These are phyloP conservation scores for Aspergillus sp. DNA, from an alignment of 2,329 filamentous ascomycete species.

Conservation along the genomic window DNA sequence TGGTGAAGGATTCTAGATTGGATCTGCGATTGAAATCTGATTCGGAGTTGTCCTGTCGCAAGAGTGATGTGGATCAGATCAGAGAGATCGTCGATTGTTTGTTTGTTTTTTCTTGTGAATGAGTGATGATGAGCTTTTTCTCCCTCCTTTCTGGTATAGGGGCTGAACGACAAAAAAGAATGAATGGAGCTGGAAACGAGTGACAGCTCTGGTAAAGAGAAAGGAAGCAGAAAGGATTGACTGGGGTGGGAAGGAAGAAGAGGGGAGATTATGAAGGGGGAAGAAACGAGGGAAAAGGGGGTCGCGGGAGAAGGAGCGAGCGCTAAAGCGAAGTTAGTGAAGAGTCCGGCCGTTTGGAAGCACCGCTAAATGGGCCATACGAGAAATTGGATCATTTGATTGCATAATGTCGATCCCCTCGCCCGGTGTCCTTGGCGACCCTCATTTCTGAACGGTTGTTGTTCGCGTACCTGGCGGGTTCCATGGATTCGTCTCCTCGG, in stretches of 20 bases:
- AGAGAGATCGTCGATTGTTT: neutral
- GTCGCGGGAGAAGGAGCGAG: neutral
- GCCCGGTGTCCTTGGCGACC: neutral
- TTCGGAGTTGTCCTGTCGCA: neutral
- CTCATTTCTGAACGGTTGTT: neutral
- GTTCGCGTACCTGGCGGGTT: neutral
- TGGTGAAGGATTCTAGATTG: constrained; percentile 15
- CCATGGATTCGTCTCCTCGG: neutral
- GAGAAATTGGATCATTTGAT: neutral
- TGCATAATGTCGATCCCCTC: neutral
- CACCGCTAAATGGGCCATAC: neutral
- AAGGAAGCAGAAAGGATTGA: constrained; percentile 9
- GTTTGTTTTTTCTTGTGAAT: constrained; percentile 4
- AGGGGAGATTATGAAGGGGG: neutral
- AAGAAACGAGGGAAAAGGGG: constrained; percentile 3
- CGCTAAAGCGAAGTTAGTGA: neutral
- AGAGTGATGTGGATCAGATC: neutral
- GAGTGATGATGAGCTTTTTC: neutral
- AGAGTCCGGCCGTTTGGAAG: neutral
- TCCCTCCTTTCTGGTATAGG: neutral
- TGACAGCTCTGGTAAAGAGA: constrained; percentile 30
- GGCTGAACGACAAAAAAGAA: constrained; percentile 19
- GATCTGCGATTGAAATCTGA: neutral
- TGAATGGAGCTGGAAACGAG: constrained; percentile 35
- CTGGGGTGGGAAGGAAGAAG: neutral